phyloP scores from a whole-genome alignment of 805 yeast genomes.

The Lachancea sp. region DNA sequence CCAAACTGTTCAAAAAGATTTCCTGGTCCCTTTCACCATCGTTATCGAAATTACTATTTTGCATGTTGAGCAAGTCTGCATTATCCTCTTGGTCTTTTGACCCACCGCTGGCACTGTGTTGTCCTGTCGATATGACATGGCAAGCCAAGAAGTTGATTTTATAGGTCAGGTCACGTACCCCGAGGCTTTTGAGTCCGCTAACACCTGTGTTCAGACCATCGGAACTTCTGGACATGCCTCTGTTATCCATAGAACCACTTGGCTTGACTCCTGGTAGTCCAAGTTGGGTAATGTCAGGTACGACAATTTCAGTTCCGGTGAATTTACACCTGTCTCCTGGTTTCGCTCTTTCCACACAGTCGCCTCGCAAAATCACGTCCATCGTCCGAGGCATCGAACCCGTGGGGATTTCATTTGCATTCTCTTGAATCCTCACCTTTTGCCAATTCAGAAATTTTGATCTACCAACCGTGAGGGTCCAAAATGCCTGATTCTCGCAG shows the following conservation, averaged over 20 bases:
- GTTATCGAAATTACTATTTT: constrained; percentile 21
- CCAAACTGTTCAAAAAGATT: constrained; percentile 66
- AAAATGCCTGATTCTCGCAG: constrained; percentile 78
- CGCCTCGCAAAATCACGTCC: constrained; percentile 89
- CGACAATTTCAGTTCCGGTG: constrained; percentile 90
- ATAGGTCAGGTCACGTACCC: constrained; percentile 90
- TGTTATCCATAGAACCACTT: constrained; percentile 63
- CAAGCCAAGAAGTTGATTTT: constrained; percentile 87
- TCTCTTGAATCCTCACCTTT: constrained; percentile 89
- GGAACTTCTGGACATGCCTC: constrained; percentile 35
- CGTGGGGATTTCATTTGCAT: constrained; percentile 93
- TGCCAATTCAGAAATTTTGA: constrained; percentile 96
- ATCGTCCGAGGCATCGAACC: constrained; percentile 98
- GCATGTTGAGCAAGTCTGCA: constrained; percentile 19
- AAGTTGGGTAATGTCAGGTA: constrained; percentile 89
- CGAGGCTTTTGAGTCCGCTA: constrained; percentile 81
- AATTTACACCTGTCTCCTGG: constrained; percentile 95
- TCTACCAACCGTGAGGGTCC: constrained; percentile 79
- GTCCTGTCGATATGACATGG: constrained; percentile 66
- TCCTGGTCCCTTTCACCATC: constrained; percentile 72
- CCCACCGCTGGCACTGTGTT: constrained; percentile 21
- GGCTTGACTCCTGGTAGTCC: constrained; percentile 96
- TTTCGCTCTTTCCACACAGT: constrained; percentile 89
- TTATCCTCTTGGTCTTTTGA: constrained; percentile 12
- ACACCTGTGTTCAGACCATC: constrained; percentile 81